These are phyloP conservation scores for Ploettnerulaceae sp. DNA, from an alignment of 2,329 filamentous ascomycete genomes.

Conservation along the genomic window DNA sequence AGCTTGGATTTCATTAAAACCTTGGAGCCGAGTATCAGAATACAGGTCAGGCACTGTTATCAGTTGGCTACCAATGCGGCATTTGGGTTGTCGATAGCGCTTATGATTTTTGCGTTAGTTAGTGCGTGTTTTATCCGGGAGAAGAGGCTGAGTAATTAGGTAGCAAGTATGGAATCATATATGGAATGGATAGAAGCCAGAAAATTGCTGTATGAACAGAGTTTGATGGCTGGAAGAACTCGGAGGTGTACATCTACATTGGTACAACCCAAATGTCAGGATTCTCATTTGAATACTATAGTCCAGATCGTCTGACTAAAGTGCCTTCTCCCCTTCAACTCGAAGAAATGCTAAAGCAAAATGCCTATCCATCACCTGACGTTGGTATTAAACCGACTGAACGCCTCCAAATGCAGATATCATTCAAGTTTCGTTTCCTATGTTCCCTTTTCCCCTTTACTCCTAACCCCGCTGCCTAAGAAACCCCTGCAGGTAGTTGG, in stretches of 20 bases:
- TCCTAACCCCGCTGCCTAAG: constrained; percentile 38
- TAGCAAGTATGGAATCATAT: not conserved
- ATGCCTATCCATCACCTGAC: constrained; percentile 11
- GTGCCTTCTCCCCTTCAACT: too few relatives aligned
- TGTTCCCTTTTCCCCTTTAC: not conserved
- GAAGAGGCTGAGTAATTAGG: constrained; percentile 41
- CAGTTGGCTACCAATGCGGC: constrained; percentile 42
- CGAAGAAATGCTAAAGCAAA: constrained; percentile 17
- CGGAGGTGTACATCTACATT: too few relatives aligned
- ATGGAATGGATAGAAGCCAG: not conserved
- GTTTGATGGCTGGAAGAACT: not conserved
- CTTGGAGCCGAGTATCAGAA: constrained; percentile 55
- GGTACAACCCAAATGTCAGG: too few relatives aligned
- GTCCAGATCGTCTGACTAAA: not conserved
- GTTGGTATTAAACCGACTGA: constrained; percentile 16
- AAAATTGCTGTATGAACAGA: not conserved
- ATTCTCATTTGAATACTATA: not conserved
- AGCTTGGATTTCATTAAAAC: constrained; percentile 64
- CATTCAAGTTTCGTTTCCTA: constrained; percentile 6
- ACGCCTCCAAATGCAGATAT: constrained; percentile 22
- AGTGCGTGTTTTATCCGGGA: constrained; percentile 51
- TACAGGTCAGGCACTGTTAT: constrained; percentile 62
- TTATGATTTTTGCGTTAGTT: constrained; percentile 38
- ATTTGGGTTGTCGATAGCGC: constrained; percentile 37
- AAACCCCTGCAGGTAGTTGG: constrained; percentile 58